These are phyloP conservation scores for Leucocoprinus leucothites DNA, from an alignment of 768 basidiomycete species.

Conservation along the genomic window DNA sequence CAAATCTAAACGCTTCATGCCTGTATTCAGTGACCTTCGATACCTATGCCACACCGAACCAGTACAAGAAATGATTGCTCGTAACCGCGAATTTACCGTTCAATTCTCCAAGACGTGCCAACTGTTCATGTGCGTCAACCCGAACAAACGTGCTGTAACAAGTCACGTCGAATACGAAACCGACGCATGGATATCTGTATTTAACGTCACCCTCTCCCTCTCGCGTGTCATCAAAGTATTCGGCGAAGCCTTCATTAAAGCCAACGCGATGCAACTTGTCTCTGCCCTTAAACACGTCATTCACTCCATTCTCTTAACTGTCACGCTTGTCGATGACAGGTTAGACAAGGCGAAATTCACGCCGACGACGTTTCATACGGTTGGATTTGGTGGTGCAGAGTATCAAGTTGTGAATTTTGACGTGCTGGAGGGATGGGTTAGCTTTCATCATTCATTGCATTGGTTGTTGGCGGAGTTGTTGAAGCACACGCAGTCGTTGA, in stretches of 20 bases:
- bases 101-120: constrained; percentile 77
- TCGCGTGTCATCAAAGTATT: constrained; percentile 87
- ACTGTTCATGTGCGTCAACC: constrained; percentile 91
- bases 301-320: constrained; percentile 68
- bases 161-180: constrained; percentile 95
- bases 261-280: not conserved
- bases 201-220: constrained; percentile 90
- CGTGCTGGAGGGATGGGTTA: constrained; percentile 78
- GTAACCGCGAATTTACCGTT: constrained; percentile 60
- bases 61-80: constrained; percentile 77
- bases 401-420: constrained; percentile 76
- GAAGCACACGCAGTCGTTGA: constrained; percentile 74
- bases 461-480: constrained; percentile 89
- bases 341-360: constrained; percentile 65
- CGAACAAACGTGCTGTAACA: constrained; percentile 77
- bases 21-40: constrained; percentile 87
- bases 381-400: constrained; percentile 55
- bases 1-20: constrained; percentile 95
- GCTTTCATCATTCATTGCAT: constrained; percentile 90
- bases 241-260: constrained; percentile 61
- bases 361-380: constrained; percentile 60
- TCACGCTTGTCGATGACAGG: constrained; percentile 63
- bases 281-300: constrained; percentile 25
- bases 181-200: constrained; percentile 95
- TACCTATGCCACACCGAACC: constrained; percentile 79